phyloP scores from a whole-genome alignment of 331 rosid species.

The Telfairia occidentalis region DNA sequence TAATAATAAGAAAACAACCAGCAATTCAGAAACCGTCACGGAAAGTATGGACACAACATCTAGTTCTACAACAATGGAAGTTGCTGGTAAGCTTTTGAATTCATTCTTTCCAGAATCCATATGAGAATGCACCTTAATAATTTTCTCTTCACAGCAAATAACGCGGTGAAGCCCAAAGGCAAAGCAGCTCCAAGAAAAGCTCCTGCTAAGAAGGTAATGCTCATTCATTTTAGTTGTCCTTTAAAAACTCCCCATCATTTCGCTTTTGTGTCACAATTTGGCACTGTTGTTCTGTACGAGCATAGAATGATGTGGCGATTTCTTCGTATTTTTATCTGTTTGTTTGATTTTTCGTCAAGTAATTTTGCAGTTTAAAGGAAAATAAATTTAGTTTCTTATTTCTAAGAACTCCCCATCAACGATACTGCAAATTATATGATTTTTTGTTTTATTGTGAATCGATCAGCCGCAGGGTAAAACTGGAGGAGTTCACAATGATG shows the following conservation, averaged over 20 bases:
- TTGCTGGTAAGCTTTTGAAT: conserved; percentile 35
- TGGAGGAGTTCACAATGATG: conserved; percentile 14
- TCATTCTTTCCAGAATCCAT: background rate
- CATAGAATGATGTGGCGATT: no score
- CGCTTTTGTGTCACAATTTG: no score
- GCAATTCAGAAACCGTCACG: conserved; percentile 32
- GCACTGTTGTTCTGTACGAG: no score
- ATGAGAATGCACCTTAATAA: background rate
- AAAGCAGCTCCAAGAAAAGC: conserved; percentile 47
- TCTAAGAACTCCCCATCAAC: no score
- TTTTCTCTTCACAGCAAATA: conserved; percentile 34
- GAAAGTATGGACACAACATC: conserved; percentile 25
- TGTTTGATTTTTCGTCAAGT: no score
- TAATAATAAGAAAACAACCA: conserved; percentile 41
- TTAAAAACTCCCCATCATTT: background rate
- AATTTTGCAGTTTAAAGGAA: no score
- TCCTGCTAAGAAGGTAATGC: conserved; percentile 42
- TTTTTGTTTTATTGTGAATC: background rate
- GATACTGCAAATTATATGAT: background rate
- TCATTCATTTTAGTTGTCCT: background rate
- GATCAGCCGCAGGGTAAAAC: conserved; percentile 24
- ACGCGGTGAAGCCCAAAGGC: conserved; percentile 44
- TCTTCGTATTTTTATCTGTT: no score
- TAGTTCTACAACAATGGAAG: conserved; percentile 44
- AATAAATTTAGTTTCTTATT: no score